Percentiles rank a stretch among this genome's conserved stretches.
Conservation (phyloP, 768 basidiomycete species). For the Kockovaella imperatae region DNA sequence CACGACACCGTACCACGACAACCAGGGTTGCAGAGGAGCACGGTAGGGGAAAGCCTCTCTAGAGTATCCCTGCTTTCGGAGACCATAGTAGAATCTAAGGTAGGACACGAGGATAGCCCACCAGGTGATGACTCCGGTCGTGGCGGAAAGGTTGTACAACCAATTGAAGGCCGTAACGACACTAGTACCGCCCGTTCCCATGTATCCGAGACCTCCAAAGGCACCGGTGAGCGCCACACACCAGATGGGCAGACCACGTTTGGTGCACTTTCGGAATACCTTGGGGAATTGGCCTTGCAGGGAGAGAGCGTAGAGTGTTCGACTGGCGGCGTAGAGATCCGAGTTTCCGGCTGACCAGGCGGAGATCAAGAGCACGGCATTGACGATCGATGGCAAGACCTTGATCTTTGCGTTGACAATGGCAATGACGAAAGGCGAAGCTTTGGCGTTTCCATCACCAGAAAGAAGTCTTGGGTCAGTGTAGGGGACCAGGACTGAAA, state of each 20-base stretch:
- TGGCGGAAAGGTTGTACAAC: constrained; percentile 43
- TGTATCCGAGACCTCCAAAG: constrained; percentile 30
- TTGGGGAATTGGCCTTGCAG: constrained; percentile 50
- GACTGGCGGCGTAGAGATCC: constrained; percentile 47
- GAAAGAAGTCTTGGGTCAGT: constrained; percentile 30
- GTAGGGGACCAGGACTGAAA: constrained; percentile 42
- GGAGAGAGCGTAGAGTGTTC: constrained; percentile 51
- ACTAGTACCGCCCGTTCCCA: constrained; percentile 34
- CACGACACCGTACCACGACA: constrained; percentile 39
- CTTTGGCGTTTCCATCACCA: constrained; percentile 28
- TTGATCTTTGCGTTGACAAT: constrained; percentile 43
- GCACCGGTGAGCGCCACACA: constrained; percentile 29
- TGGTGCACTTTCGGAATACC: constrained; percentile 39
- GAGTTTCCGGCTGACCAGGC: constrained; percentile 47
- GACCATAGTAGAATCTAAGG: constrained; percentile 41
- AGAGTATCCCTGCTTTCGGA: constrained; percentile 41
- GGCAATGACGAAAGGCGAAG: constrained; percentile 45
- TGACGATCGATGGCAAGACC: constrained; percentile 42
- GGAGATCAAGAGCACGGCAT: constrained; percentile 43
- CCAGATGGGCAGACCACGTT: constrained; percentile 40
- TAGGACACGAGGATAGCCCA: constrained; percentile 35
- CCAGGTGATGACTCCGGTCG: constrained; percentile 45
- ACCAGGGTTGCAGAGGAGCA: constrained; percentile 44
- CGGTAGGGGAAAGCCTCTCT: constrained; percentile 43
- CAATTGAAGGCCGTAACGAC: constrained; percentile 35